A percentile compares a stretch with the other conserved stretches of the same genome.
Evolutionary conservation across 306 rosid species (phyloP).

Genomic region (Arachis stenosperma): DNA sequence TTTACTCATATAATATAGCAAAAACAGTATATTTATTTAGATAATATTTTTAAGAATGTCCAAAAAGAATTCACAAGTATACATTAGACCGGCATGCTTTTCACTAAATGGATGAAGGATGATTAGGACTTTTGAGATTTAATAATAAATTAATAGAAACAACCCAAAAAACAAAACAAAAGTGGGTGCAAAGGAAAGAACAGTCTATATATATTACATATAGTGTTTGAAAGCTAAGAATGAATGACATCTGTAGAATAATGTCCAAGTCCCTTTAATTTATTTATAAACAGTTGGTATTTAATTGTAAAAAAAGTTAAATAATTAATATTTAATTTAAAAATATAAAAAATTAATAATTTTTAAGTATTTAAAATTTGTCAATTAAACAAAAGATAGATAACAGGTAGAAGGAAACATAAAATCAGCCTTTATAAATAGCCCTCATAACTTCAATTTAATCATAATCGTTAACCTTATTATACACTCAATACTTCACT

Average conservation of each 20-base stretch:
- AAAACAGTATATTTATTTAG: too few species aligned
- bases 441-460: slow-evolving; percentile 11
- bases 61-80: too few species aligned
- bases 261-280: slow-evolving; percentile 38
- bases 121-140: slow-evolving; percentile 38
- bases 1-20: too few species aligned
- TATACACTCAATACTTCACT: slow-evolving; percentile 14
- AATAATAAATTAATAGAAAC: slow-evolving; percentile 34
- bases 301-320: too few species aligned
- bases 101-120: neutral
- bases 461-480: neutral
- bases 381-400: too few species aligned
- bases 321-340: too few species aligned
- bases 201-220: slow-evolving; percentile 8
- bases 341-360: too few species aligned
- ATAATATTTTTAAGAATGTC: too few species aligned
- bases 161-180: slow-evolving; percentile 21
- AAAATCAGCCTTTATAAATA: slow-evolving; percentile 37
- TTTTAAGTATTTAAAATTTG: too few species aligned
- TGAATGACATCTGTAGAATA: slow-evolving; percentile 57
- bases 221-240: slow-evolving; percentile 29
- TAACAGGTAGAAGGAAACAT: slow-evolving; percentile 41
- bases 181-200: slow-evolving; percentile 46
- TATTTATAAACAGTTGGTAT: slow-evolving; percentile 53
- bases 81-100: neutral